A percentile compares a stretch with the other conserved stretches of the same genome.
phyloP scores from a whole-genome alignment of 1,139 yeast species.

The Debaryomyces singareniensis region DNA sequence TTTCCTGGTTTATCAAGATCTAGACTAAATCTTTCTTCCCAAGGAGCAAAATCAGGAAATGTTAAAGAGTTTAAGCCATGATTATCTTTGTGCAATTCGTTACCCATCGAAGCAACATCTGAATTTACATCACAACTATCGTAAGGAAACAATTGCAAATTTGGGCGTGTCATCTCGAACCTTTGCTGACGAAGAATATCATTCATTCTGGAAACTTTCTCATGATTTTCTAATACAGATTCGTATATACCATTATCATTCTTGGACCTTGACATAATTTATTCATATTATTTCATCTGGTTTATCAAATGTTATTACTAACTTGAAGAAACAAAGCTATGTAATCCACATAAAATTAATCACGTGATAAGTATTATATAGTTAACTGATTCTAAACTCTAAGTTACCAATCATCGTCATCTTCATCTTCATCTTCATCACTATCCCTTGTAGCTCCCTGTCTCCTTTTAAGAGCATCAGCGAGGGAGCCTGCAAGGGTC shows the following conservation, averaged over 20 bases:
- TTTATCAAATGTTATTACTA: too few relatives aligned
- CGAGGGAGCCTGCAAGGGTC: constrained; percentile 75
- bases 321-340: too few relatives aligned
- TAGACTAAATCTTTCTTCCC: constrained; percentile 60
- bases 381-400: not conserved
- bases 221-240: too few relatives aligned
- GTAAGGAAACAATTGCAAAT: constrained; percentile 29
- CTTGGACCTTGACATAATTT: too few relatives aligned
- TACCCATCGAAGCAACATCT: constrained; percentile 4
- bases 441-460: constrained; percentile 72
- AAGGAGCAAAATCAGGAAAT: constrained; percentile 76
- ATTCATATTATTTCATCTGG: too few relatives aligned
- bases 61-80: too few relatives aligned
- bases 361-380: not conserved
- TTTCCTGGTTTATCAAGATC: constrained; percentile 19
- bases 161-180: constrained; percentile 33
- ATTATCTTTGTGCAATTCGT: too few relatives aligned
- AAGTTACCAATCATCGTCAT: constrained; percentile 40
- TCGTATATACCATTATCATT: too few relatives aligned
- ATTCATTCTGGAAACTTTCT: too few relatives aligned
- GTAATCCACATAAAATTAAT: too few relatives aligned
- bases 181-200: too few relatives aligned
- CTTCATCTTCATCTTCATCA: constrained; percentile 73
- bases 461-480: constrained; percentile 82
- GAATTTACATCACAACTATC: constrained; percentile 13